phyloP scores from a whole-genome alignment of 306 rosid genomes.

The Canavalia gladiata region DNA sequence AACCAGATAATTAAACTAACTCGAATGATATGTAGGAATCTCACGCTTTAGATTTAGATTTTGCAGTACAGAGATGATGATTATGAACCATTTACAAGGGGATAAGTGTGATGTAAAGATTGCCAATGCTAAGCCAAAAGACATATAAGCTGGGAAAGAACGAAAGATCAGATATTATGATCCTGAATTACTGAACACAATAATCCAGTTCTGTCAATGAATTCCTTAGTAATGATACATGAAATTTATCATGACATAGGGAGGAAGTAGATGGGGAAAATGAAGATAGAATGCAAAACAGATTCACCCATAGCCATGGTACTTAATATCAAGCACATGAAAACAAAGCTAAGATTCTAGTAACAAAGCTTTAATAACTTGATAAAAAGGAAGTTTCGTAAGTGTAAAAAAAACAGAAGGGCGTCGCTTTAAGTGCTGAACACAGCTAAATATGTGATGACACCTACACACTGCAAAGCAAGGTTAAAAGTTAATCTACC shows the following conservation, averaged over 20 bases:
- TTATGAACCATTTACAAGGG: slow-evolving; percentile 1
- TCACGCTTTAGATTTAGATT: slow-evolving; percentile 14
- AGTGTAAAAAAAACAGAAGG: neutral
- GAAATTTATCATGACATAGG: slow-evolving; percentile 1
- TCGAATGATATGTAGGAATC: neutral
- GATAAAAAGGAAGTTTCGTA: neutral
- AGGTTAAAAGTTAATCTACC: neutral
- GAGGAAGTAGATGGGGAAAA: neutral
- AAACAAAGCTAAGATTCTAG: neutral
- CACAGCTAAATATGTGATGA: neutral
- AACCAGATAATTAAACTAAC: neutral
- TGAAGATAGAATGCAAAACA: neutral
- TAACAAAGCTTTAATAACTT: neutral
- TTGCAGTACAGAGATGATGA: neutral
- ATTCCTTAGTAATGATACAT: neutral
- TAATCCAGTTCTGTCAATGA: slow-evolving; percentile 4
- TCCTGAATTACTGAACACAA: neutral
- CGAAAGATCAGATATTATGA: neutral
- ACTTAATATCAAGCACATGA: neutral
- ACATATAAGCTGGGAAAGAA: too few relatives aligned
- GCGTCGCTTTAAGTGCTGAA: too few relatives aligned
- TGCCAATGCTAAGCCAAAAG: neutral
- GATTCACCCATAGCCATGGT: neutral
- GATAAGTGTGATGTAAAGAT: neutral
- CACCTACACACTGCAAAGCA: neutral